A percentile compares a stretch with the other conserved stretches of the same genome.
These are phyloP conservation scores for Carex sylvatica DNA, from an alignment of 202 grass and related monocot species.

Conservation along the genomic window DNA sequence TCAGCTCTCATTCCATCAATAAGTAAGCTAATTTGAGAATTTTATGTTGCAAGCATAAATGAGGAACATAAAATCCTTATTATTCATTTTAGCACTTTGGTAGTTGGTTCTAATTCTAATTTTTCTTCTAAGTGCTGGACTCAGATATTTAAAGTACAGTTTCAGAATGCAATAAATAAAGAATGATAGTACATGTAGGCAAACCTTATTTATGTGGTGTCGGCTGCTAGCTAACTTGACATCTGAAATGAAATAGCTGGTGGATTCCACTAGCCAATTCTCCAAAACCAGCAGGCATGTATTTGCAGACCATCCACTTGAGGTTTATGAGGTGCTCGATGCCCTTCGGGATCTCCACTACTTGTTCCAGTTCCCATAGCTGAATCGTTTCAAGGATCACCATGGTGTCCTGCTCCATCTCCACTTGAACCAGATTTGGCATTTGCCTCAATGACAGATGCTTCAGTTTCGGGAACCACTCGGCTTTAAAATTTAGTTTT, in stretches of 20 bases:
- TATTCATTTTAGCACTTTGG: not conserved
- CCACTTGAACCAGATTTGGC: conserved; percentile 31
- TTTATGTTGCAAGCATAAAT: no score
- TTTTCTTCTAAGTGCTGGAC: not conserved
- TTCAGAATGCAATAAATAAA: not conserved
- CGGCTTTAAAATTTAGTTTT: conserved; percentile 22
- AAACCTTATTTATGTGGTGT: not conserved
- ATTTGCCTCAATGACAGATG: conserved; percentile 20
- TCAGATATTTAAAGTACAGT: not conserved
- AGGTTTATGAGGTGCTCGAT: conserved; percentile 28
- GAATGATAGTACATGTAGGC: not conserved
- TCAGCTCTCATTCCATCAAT: no score
- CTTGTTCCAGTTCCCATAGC: not conserved
- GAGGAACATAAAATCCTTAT: not conserved
- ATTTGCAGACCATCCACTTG: not conserved
- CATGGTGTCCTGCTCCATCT: conserved; percentile 29
- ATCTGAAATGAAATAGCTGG: conserved; percentile 3
- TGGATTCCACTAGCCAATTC: not conserved
- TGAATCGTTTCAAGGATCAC: conserved; percentile 27
- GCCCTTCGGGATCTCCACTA: conserved; percentile 42
- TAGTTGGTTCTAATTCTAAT: not conserved
- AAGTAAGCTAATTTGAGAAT: no score
- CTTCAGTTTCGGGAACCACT: conserved; percentile 35
- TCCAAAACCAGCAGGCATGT: conserved; percentile 4
- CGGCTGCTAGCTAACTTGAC: not conserved